These are phyloP conservation scores for Verticillium zaregamsianum DNA, from an alignment of 2,329 filamentous ascomycete species.

Conservation along the genomic window DNA sequence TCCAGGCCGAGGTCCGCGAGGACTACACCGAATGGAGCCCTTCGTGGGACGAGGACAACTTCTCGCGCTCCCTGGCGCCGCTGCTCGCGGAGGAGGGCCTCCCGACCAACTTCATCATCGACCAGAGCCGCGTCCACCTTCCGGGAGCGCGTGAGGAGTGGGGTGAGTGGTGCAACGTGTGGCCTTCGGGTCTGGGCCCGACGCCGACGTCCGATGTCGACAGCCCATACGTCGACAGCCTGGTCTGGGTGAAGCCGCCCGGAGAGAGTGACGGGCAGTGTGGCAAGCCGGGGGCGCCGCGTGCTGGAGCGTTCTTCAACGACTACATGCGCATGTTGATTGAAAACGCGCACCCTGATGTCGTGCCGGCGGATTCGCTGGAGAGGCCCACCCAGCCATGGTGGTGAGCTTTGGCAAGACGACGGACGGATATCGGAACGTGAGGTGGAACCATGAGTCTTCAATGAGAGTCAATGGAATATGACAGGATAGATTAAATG, in stretches of 20 bases:
- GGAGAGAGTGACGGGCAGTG: conserved; percentile 35
- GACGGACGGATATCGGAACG: no score
- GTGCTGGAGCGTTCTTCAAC: conserved; percentile 32
- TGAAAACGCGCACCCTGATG: conserved; percentile 25
- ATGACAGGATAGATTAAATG: not conserved
- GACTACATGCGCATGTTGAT: conserved; percentile 31
- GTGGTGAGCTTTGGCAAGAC: conserved; percentile 1
- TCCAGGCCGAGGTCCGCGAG: conserved; percentile 28
- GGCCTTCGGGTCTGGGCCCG: conserved; percentile 27
- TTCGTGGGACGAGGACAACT: conserved; percentile 34
- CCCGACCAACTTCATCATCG: conserved; percentile 35
- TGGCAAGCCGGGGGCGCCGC: conserved; percentile 26
- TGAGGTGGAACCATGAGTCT: no score
- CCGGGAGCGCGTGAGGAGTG: conserved; percentile 29
- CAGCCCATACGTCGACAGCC: conserved; percentile 29
- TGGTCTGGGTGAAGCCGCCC: conserved; percentile 37
- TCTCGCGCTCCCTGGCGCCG: conserved; percentile 29
- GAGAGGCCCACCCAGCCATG: conserved; percentile 6
- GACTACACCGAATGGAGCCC: conserved; percentile 32
- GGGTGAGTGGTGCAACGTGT: conserved; percentile 38
- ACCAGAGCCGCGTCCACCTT: conserved; percentile 32
- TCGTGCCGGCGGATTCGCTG: conserved; percentile 9
- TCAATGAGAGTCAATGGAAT: not conserved
- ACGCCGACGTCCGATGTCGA: conserved; percentile 26
- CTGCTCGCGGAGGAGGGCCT: conserved; percentile 28